Evolutionary conservation across 164 flowering plant genomes (phyloP).

Genomic region (Tetrastigma voinierianum): DNA sequence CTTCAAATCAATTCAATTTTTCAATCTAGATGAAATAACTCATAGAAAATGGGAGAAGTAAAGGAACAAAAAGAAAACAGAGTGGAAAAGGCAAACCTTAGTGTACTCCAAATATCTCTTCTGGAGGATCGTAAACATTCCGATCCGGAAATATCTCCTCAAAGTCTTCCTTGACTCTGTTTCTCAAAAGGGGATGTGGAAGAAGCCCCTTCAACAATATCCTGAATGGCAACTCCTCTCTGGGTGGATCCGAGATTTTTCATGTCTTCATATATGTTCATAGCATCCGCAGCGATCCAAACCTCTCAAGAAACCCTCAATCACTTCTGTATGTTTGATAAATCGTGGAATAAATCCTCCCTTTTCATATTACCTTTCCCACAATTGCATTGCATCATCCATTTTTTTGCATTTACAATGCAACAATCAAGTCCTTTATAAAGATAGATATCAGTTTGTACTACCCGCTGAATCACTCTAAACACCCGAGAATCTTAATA

Average conservation of each 20-base stretch:
- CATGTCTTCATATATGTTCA: slow-evolving; percentile 96
- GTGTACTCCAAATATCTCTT: slow-evolving; percentile 76
- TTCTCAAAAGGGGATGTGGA: slow-evolving; percentile 85
- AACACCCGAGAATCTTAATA: slow-evolving; percentile 57
- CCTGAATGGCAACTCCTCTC: slow-evolving; percentile 83
- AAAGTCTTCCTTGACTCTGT: slow-evolving; percentile 85
- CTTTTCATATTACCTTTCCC: slow-evolving; percentile 85
- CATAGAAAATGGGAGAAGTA: too few relatives aligned
- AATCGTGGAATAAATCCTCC: slow-evolving; percentile 75
- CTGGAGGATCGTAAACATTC: slow-evolving; percentile 86
- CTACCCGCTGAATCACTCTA: slow-evolving; percentile 74
- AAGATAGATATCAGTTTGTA: slow-evolving; percentile 71
- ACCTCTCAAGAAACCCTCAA: slow-evolving; percentile 73
- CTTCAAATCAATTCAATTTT: too few relatives aligned
- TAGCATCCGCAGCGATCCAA: slow-evolving; percentile 92
- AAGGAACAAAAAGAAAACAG: too few relatives aligned
- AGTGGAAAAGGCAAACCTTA: slow-evolving; percentile 37
- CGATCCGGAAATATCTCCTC: slow-evolving; percentile 89
- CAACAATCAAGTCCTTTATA: slow-evolving; percentile 84
- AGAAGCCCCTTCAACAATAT: slow-evolving; percentile 85
- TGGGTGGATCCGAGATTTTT: slow-evolving; percentile 90
- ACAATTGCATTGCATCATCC: slow-evolving; percentile 81
- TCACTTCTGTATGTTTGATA: slow-evolving; percentile 87
- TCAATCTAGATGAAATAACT: too few relatives aligned
- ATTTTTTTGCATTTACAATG: slow-evolving; percentile 58